A percentile compares a stretch with the other conserved stretches of the same genome.
phyloP scores from a whole-genome alignment of 192 early-diverging fungal species.

The Coemansia sp. region DNA sequence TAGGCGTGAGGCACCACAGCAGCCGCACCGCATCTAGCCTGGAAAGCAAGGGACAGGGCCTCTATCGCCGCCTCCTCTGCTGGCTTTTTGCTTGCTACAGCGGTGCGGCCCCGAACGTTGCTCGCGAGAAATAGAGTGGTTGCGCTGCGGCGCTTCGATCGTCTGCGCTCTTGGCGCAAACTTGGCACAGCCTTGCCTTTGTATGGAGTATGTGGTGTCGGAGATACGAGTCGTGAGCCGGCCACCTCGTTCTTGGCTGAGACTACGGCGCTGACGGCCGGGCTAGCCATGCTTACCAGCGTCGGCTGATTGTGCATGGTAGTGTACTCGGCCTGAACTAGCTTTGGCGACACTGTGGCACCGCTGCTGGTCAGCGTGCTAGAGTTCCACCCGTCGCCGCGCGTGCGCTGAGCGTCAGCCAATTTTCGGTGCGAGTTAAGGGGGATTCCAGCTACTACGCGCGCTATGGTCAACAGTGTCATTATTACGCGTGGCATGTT shows the following conservation, averaged over 20 bases:
- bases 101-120: constrained; percentile 10
- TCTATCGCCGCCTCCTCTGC: constrained; percentile 42
- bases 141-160: constrained; percentile 48
- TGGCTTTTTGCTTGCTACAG: constrained; percentile 7
- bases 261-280: not conserved
- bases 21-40: not conserved
- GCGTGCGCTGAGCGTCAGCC: constrained; percentile 30
- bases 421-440: constrained; percentile 46
- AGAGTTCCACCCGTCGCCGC: constrained; percentile 43
- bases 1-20: not conserved
- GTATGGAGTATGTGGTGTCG: not conserved
- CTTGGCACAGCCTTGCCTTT: constrained; percentile 9
- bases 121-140: constrained; percentile 36
- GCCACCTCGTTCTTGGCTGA: not conserved
- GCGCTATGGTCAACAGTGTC: constrained; percentile 70
- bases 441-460: constrained; percentile 56
- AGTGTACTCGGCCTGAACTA: constrained; percentile 12
- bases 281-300: constrained; percentile 16
- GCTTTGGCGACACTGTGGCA: constrained; percentile 3
- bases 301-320: constrained; percentile 40
- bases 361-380: constrained; percentile 30
- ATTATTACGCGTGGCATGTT: constrained; percentile 74
- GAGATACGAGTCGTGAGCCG: not conserved
- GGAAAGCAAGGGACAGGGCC: not conserved
- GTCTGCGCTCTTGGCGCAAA: constrained; percentile 32